phyloP scores from a whole-genome alignment of 140 eudicot genomes.

The Flaveria floridana region DNA sequence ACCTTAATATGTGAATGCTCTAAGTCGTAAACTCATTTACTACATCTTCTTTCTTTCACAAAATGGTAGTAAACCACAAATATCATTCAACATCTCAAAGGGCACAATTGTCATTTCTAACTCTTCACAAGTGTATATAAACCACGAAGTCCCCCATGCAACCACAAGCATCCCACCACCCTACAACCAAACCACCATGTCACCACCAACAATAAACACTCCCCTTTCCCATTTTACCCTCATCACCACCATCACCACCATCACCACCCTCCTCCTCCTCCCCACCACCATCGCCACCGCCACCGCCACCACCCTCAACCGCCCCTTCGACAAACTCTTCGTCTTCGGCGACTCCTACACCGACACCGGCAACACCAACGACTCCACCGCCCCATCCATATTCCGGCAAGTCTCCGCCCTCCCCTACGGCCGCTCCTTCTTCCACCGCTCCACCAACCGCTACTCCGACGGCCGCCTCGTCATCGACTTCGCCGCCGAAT shows the following conservation, averaged over 20 bases:
- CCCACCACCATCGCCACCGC: not conserved
- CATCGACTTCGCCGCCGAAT: slow-evolving; percentile 48
- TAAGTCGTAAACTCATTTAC: too few species aligned
- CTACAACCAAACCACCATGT: not conserved
- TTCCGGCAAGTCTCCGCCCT: slow-evolving; percentile 40
- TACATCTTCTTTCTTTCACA: not conserved
- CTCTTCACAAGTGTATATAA: not conserved
- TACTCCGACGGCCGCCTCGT: slow-evolving; percentile 61
- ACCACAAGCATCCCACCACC: not conserved
- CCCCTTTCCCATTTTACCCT: not conserved
- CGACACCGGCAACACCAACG: slow-evolving; percentile 58
- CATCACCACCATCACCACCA: not conserved
- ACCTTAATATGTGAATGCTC: too few species aligned
- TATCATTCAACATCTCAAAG: not conserved
- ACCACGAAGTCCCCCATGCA: not conserved
- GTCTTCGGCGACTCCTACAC: slow-evolving; percentile 62
- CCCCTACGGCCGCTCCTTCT: slow-evolving; percentile 55
- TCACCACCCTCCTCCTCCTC: not conserved
- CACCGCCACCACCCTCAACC: not conserved
- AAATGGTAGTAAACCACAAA: not conserved
- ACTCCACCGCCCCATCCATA: slow-evolving; percentile 38
- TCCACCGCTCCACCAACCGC: slow-evolving; percentile 59
- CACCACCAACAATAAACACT: not conserved
- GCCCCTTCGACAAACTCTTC: slow-evolving; percentile 34
- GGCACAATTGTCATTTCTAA: not conserved